Percentiles rank a stretch among this genome's conserved stretches.
Conservation (phyloP, 768 basidiomycete genomes). For the Mrakia blollopis region DNA sequence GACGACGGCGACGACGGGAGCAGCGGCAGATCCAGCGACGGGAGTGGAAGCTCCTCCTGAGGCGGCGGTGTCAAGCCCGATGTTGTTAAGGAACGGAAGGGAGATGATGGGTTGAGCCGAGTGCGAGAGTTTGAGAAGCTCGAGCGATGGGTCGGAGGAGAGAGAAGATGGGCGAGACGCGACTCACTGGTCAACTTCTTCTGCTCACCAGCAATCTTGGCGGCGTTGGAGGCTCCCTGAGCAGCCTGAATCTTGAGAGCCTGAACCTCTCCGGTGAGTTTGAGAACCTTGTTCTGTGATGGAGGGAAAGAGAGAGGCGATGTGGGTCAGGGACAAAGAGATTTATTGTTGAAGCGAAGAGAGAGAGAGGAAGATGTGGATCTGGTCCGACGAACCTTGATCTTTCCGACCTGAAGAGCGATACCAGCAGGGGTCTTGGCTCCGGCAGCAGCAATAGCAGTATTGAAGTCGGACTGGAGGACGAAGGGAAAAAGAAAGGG, state of each 20-base stretch:
- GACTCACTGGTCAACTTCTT: constrained; percentile 6
- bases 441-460: neutral
- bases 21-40: neutral
- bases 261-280: neutral
- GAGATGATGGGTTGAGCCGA: neutral
- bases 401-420: neutral
- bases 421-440: neutral
- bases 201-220: constrained; percentile 1
- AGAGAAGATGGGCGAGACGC: neutral
- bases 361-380: neutral
- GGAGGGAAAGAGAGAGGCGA: neutral
- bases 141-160: neutral
- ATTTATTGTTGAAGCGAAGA: no score
- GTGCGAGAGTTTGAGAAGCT: no score
- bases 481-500: neutral
- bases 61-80: neutral
- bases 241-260: neutral
- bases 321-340: neutral
- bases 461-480: neutral
- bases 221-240: neutral
- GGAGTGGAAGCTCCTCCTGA: neutral
- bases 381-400: neutral
- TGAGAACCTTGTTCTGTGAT: neutral
- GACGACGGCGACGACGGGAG: neutral
- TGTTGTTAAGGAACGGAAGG: neutral